phyloP scores from a whole-genome alignment of 768 basidiomycete species.

The Floccularia luteovirens region DNA sequence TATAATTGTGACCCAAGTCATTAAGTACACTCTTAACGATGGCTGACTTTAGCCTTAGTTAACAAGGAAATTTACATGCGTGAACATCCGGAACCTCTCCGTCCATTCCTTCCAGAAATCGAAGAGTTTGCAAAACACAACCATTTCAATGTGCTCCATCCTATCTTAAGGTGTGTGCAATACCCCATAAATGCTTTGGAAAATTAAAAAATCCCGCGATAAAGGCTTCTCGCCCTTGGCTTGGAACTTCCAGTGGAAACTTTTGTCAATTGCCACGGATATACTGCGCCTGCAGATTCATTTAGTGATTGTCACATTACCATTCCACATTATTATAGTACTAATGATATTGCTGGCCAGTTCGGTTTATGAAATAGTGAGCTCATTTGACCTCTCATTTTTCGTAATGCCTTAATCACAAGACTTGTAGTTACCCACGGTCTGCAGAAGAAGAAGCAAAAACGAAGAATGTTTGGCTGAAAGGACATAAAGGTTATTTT shows the following conservation, averaged over 20 bases:
- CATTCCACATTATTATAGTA: not conserved
- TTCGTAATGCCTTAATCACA: no score
- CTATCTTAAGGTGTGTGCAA: slow-evolving; percentile 20
- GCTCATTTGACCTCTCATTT: slow-evolving; percentile 7
- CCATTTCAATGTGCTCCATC: slow-evolving; percentile 23
- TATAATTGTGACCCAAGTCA: slow-evolving; percentile 25
- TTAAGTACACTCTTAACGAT: not conserved
- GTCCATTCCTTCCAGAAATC: slow-evolving; percentile 23
- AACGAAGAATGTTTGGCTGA: slow-evolving; percentile 40
- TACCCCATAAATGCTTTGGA: not conserved
- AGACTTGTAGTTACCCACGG: slow-evolving; percentile 27
- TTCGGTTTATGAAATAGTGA: slow-evolving; percentile 43
- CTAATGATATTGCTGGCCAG: slow-evolving; percentile 11
- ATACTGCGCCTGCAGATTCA: slow-evolving; percentile 10
- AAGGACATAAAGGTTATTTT: slow-evolving; percentile 28
- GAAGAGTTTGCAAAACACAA: slow-evolving; percentile 21
- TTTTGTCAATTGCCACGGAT: slow-evolving; percentile 26
- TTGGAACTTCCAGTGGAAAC: slow-evolving; percentile 32
- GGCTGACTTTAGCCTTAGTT: slow-evolving; percentile 12
- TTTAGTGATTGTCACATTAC: slow-evolving; percentile 10
- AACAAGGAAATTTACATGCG: slow-evolving; percentile 18
- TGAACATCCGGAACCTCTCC: slow-evolving; percentile 20
- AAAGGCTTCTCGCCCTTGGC: slow-evolving; percentile 26
- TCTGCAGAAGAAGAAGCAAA: slow-evolving; percentile 31
- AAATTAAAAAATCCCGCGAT: not conserved